Conservation (phyloP, 1,139 yeast genomes). For the Saccharomycopsis hybrid region DNA sequence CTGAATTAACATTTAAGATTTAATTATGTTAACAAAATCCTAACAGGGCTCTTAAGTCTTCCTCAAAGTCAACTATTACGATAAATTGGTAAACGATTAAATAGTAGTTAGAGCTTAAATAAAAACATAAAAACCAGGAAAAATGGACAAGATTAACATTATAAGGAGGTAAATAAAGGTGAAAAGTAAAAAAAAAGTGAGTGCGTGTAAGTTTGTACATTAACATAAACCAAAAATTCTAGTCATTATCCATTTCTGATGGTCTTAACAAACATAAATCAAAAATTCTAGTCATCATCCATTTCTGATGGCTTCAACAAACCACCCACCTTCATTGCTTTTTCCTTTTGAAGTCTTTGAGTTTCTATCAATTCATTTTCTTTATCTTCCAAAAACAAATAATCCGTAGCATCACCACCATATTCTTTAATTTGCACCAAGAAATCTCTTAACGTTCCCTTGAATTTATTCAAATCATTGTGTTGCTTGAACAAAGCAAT, state of each 20-base stretch:
- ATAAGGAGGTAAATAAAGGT: background rate
- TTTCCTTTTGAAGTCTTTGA: conserved; percentile 64
- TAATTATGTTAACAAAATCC: too few relatives aligned
- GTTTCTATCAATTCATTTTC: conserved; percentile 71
- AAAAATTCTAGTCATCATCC: conserved; percentile 50
- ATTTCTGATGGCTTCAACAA: conserved; percentile 92
- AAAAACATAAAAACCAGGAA: too few relatives aligned
- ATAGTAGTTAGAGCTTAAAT: too few relatives aligned
- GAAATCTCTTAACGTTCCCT: conserved; percentile 88
- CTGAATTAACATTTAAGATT: too few relatives aligned
- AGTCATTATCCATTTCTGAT: conserved; percentile 83
- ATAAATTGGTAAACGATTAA: too few relatives aligned
- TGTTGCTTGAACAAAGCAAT: conserved; percentile 70
- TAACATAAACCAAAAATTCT: background rate
- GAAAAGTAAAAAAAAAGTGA: background rate
- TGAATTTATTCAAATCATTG: conserved; percentile 69
- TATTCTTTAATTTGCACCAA: conserved; percentile 90
- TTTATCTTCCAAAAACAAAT: conserved; percentile 89
- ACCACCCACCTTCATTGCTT: conserved; percentile 87
- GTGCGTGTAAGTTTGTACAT: background rate
- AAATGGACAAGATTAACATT: background rate
- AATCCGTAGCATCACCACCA: conserved; percentile 91
- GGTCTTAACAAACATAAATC: conserved; percentile 69
- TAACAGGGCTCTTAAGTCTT: too few relatives aligned
- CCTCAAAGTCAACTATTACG: too few relatives aligned